phyloP scores from a whole-genome alignment of 257 asterid species.

The Ilex aquifolium region DNA sequence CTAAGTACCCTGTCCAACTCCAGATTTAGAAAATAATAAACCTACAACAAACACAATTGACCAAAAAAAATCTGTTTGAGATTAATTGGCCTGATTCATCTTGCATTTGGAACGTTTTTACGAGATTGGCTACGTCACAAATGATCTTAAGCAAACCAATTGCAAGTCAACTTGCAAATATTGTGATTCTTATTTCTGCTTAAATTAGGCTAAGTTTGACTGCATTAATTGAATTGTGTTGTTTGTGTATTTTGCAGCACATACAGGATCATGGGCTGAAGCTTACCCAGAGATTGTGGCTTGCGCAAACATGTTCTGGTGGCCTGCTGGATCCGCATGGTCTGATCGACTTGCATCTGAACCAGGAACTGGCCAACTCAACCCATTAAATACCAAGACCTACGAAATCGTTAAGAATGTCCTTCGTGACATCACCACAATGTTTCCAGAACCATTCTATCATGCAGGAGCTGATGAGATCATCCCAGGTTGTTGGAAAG shows the following conservation, averaged over 20 bases:
- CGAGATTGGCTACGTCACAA: too few species aligned
- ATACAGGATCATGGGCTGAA: conserved; percentile 89
- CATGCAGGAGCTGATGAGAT: conserved; percentile 89
- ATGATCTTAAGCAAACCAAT: too few species aligned
- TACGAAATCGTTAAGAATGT: conserved; percentile 61
- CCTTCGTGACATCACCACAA: conserved; percentile 36
- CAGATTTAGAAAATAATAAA: too few species aligned
- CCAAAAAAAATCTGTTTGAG: too few species aligned
- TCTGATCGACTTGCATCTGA: conserved; percentile 68
- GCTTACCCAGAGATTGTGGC: conserved; percentile 81
- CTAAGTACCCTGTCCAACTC: too few species aligned
- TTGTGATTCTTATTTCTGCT: too few species aligned
- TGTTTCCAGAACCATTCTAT: conserved; percentile 73
- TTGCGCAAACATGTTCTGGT: conserved; percentile 83
- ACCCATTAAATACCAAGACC: conserved; percentile 67
- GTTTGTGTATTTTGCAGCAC: conserved; percentile 52
- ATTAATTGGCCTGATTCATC: too few species aligned
- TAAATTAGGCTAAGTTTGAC: too few species aligned
- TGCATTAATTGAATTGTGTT: background rate
- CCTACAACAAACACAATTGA: too few species aligned
- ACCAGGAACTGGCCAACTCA: conserved; percentile 90
- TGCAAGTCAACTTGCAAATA: too few species aligned
- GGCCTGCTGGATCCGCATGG: conserved; percentile 64
- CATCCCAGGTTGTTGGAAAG: conserved; percentile 76
- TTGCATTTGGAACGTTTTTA: too few species aligned